These are phyloP conservation scores for Cercospora sesami DNA, from an alignment of 2,329 filamentous ascomycete genomes.

Conservation along the genomic window DNA sequence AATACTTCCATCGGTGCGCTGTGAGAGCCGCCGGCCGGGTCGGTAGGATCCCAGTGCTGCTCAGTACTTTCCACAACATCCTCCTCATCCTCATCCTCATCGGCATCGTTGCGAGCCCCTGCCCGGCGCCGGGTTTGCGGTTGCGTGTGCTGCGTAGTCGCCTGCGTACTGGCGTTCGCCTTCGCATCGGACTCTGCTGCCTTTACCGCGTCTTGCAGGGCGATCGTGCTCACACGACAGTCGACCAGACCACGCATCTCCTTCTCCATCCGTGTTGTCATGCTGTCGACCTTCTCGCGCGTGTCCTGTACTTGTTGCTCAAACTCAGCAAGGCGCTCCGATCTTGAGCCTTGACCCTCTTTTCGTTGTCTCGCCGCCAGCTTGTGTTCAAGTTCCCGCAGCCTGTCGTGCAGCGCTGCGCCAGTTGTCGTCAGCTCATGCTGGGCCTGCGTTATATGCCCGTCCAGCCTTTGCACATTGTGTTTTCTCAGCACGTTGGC, in stretches of 20 bases:
- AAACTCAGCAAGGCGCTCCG: constrained; percentile 41
- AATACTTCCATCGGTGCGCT: constrained; percentile 43
- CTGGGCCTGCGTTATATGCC: constrained; percentile 51
- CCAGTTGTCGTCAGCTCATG: constrained; percentile 52
- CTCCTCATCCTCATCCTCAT: constrained; percentile 22
- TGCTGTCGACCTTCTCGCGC: constrained; percentile 48
- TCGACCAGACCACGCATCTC: constrained; percentile 61
- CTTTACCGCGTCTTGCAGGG: constrained; percentile 47
- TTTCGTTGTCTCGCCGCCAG: constrained; percentile 39
- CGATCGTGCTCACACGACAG: constrained; percentile 49
- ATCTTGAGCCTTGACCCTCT: constrained; percentile 31
- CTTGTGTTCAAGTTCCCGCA: constrained; percentile 41
- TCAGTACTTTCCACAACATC: constrained; percentile 42
- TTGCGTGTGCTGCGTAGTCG: constrained; percentile 37
- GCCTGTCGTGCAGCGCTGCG: constrained; percentile 57
- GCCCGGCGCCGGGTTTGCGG: constrained; percentile 33
- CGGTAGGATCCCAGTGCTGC: constrained; percentile 43
- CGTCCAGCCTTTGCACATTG: constrained; percentile 48
- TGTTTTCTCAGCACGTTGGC: constrained; percentile 46
- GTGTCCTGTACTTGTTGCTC: constrained; percentile 45
- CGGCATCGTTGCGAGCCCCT: constrained; percentile 20
- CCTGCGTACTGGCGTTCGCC: constrained; percentile 40
- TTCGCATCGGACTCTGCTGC: constrained; percentile 44
- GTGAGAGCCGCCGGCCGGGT: constrained; percentile 41
- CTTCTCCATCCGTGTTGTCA: constrained; percentile 59